Base-by-base conservation (phyloP, 73 alveolate species). In the Uronychia binucleata region DNA sequence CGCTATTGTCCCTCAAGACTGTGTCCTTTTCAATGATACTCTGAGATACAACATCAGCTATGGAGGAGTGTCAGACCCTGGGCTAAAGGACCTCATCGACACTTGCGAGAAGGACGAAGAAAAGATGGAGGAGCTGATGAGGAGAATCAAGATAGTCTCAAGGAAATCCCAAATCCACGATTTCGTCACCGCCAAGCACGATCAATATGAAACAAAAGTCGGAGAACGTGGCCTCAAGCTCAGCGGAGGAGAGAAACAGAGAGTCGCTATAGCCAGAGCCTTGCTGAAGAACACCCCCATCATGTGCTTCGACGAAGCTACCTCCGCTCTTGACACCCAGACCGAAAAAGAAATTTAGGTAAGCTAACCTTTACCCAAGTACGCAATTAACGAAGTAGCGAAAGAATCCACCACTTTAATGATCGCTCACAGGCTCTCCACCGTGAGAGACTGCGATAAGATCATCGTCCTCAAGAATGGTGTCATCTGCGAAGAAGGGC, bases 351-450 rank as follows among this genome's bases (percentile, higher is more conserved):
- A 93, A 76, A 88, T 95, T 74, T 88, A 93, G 86, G 89, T 46
- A 46, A 46, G 5, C 19, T 46, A 46, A 46, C 19, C 67, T 46
- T 46, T 11, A 46, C 19, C 19, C 5, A 46, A 46, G 67, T 46
- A 93, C 75, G 93, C 96, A 77, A 93, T 95, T 59, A 88, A 93
- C 78, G 83, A 83, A 75, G 94, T 75, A 25, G 77, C 94, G 33
- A 82, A 60, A 58, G 97, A 92, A 28, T 88, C 95, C 34, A 95
- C 98, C 14, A 92, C 96, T 13, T 80, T 95, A 59, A 92, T 94
- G 91, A 95, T 95, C 82, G 98, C 98, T 27, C 98, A 95, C 83
- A 95, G 98, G 86, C 92, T 95, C 32, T 90, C 96, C 59, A 92
- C 98, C 67, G 90, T 93, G 30, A 89, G 81, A 85, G 80, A 93